A percentile compares a stretch with the other conserved stretches of the same genome.
Evolutionary conservation across 139 green algal genomes (phyloP).

Genomic region (Micromonas commoda): DNA sequence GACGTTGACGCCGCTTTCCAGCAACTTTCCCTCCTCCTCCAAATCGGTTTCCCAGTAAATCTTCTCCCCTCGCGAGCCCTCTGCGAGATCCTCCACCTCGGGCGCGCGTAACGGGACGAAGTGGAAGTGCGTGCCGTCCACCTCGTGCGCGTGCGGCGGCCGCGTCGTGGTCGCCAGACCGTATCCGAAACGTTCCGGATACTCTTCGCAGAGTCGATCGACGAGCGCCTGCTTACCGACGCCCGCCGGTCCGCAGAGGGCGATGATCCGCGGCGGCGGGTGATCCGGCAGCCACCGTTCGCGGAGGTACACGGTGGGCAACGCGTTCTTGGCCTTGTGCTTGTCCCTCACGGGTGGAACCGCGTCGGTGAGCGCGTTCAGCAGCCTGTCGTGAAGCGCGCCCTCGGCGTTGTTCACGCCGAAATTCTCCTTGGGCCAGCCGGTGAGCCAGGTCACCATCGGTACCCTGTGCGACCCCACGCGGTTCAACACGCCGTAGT

Average conservation of each 20-base stretch:
- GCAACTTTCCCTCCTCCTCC: too few relatives aligned
- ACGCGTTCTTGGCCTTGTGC: neutral
- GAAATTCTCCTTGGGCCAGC: conserved; percentile 62
- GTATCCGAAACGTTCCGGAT: conserved; percentile 63
- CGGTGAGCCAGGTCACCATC: conserved; percentile 60
- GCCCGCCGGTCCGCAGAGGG: conserved; percentile 53
- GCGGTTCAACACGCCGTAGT: conserved; percentile 14
- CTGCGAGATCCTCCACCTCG: too few relatives aligned
- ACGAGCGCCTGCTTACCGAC: conserved; percentile 50
- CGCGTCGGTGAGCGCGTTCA: too few relatives aligned
- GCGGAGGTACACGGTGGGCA: neutral
- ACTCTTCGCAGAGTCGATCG: conserved; percentile 55
- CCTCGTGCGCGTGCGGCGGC: conserved; percentile 42
- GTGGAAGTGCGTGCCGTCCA: conserved; percentile 48
- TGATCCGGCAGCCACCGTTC: conserved; percentile 49
- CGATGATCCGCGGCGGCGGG: conserved; percentile 55
- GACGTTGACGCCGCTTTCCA: conserved; percentile 8
- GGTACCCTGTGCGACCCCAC: conserved; percentile 41
- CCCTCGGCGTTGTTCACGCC: conserved; percentile 42
- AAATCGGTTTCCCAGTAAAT: too few relatives aligned
- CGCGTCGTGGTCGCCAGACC: conserved; percentile 45
- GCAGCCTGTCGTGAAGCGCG: conserved; percentile 25
- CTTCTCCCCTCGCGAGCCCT: too few relatives aligned
- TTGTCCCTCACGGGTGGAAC: too few relatives aligned
- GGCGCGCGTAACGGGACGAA: too few relatives aligned